A percentile compares a stretch with the other conserved stretches of the same genome.
Conservation (phyloP, 768 basidiomycete genomes). For the Lentinus tigrinus region DNA sequence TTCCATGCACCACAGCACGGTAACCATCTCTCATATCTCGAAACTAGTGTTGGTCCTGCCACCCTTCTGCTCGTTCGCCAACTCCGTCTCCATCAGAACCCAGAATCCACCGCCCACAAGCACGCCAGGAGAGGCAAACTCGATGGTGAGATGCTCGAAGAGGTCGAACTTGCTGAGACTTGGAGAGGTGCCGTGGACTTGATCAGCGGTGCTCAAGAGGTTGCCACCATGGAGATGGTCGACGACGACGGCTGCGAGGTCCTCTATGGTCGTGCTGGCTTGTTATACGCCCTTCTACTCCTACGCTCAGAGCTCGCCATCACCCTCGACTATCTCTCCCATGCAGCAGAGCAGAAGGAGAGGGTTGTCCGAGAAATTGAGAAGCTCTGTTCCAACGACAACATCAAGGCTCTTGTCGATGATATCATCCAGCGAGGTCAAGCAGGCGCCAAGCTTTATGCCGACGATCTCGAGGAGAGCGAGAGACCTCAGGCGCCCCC, state of each 20-base stretch:
- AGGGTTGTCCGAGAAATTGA: conserved; percentile 13
- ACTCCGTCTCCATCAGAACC: conserved; percentile 12
- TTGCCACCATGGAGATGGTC: conserved; percentile 8
- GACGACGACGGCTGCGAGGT: conserved; percentile 55
- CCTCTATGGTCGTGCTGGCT: conserved; percentile 57
- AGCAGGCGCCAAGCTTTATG: conserved; percentile 37
- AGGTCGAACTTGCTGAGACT: conserved; percentile 13
- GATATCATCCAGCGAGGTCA: conserved; percentile 47
- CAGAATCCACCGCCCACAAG: conserved; percentile 6
- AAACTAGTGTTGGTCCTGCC: conserved; percentile 30
- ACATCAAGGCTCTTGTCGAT: conserved; percentile 37
- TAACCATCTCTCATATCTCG: conserved; percentile 25
- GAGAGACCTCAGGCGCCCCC: conserved; percentile 32
- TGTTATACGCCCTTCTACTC: conserved; percentile 51
- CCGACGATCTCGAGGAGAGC: conserved; percentile 24
- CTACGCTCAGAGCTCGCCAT: conserved; percentile 34
- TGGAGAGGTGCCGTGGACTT: conserved; percentile 13
- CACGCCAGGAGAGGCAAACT: conserved; percentile 3
- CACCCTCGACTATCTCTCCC: conserved; percentile 11
- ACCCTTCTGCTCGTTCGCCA: conserved; percentile 25
- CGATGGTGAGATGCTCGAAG: conserved; percentile 9
- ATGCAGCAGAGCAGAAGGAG: conserved; percentile 10
- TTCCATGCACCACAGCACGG: conserved; percentile 14
- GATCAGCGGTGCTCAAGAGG: conserved; percentile 14
- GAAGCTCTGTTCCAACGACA: conserved; percentile 35